A percentile compares a stretch with the other conserved stretches of the same genome.
Evolutionary conservation across 2,329 filamentous ascomycete species (phyloP).

Genomic region (Beauveria scarabaeidicola): DNA sequence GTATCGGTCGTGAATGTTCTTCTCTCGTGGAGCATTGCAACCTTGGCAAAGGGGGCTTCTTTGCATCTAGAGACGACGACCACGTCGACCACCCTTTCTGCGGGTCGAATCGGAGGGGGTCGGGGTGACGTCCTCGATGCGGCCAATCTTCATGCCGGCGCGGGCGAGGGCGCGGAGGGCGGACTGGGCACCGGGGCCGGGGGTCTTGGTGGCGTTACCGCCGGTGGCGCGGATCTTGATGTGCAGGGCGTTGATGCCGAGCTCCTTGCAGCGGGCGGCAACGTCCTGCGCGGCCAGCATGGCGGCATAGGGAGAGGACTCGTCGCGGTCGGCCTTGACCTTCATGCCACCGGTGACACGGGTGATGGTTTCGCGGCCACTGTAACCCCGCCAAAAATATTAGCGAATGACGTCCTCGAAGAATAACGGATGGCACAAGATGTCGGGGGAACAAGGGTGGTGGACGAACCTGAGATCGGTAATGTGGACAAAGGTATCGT

Average conservation of each 20-base stretch:
- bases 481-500: slow-evolving; percentile 94
- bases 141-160: slow-evolving; percentile 99
- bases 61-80: slow-evolving; percentile 82
- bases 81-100: slow-evolving; percentile 99
- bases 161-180: slow-evolving; percentile 97
- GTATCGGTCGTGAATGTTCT: neutral
- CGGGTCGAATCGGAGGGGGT: slow-evolving; percentile 98
- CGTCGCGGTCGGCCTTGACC: slow-evolving; percentile 99
- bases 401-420: slow-evolving; percentile 15
- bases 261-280: slow-evolving; percentile 71
- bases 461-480: slow-evolving; percentile 86
- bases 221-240: slow-evolving; percentile 99
- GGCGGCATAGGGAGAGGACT: slow-evolving; percentile 98
- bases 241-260: slow-evolving; percentile 84
- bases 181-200: slow-evolving; percentile 96
- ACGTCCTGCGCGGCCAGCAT: slow-evolving; percentile 99
- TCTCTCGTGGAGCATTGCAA: slow-evolving; percentile 2
- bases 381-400: slow-evolving; percentile 34
- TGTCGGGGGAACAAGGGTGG: no score
- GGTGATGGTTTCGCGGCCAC: slow-evolving; percentile 99
- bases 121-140: slow-evolving; percentile 98
- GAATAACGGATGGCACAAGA: no score
- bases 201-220: slow-evolving; percentile 99
- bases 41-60: neutral
- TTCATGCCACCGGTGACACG: slow-evolving; percentile 99